A percentile compares a stretch with the other conserved stretches of the same genome.
Conservation (phyloP, 768 basidiomycete genomes). For the Naganishia onofrii region DNA sequence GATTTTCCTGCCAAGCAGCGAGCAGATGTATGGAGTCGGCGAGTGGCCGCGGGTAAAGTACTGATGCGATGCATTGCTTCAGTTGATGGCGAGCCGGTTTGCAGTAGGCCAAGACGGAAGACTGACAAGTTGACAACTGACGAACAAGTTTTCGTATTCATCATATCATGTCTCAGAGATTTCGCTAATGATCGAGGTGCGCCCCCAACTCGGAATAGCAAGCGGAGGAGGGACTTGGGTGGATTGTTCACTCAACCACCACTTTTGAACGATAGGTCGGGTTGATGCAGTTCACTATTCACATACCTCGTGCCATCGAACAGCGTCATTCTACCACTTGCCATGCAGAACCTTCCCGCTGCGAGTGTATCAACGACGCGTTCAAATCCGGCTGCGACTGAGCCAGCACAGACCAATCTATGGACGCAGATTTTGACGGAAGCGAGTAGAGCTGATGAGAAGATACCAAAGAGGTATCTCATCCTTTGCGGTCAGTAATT, state of each 20-base stretch:
- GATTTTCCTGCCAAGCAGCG: background rate
- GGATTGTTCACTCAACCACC: too few species aligned
- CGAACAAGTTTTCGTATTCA: too few species aligned
- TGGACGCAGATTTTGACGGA: conserved; percentile 88
- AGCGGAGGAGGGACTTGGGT: background rate
- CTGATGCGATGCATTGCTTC: conserved; percentile 3
- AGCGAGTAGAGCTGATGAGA: conserved; percentile 71
- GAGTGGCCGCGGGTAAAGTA: background rate
- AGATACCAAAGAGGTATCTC: conserved; percentile 78
- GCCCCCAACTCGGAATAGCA: background rate
- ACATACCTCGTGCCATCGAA: too few species aligned
- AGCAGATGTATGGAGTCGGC: background rate
- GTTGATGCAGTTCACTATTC: too few species aligned
- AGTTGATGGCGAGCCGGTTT: background rate
- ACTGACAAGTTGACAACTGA: too few species aligned
- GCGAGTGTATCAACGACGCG: background rate
- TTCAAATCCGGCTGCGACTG: background rate
- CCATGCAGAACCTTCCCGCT: background rate
- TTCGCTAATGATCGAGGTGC: background rate
- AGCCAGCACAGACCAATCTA: conserved; percentile 57
- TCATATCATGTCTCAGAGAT: conserved; percentile 4
- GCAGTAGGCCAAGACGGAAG: background rate
- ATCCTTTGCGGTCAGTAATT: conserved; percentile 68
- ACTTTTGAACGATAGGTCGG: too few species aligned
- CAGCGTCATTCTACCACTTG: background rate